phyloP scores from a whole-genome alignment of 352 stramenopile genomes.

The Phytophthora kernoviae region DNA sequence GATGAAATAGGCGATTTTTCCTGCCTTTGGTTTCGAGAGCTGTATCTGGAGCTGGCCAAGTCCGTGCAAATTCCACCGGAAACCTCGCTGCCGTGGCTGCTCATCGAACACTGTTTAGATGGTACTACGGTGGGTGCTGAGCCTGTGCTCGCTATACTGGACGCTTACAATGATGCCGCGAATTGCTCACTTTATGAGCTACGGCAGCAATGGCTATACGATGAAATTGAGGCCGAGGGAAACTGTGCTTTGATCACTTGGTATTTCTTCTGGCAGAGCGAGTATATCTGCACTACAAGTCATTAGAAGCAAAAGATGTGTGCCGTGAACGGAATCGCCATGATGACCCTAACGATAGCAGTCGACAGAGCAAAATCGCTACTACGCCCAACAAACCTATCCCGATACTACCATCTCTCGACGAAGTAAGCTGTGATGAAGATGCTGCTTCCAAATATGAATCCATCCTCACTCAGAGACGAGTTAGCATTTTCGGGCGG shows the following conservation, averaged over 20 bases:
- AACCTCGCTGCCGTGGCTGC: constrained; percentile 81
- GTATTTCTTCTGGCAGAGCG: constrained; percentile 68
- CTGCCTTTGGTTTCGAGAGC: constrained; percentile 82
- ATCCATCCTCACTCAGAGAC: constrained; percentile 31
- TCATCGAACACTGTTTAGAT: constrained; percentile 66
- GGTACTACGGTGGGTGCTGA: constrained; percentile 23
- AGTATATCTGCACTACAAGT: constrained; percentile 71
- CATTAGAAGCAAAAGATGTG: constrained; percentile 20
- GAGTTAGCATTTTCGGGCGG: constrained; percentile 66
- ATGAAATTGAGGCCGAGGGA: constrained; percentile 87
- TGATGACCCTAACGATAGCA: background rate
- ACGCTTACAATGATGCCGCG: constrained; percentile 88
- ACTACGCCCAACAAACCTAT: constrained; percentile 3
- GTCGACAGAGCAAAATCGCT: constrained; percentile 3
- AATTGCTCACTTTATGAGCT: constrained; percentile 51
- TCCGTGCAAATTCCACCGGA: constrained; percentile 84
- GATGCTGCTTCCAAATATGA: constrained; percentile 35
- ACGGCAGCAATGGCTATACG: constrained; percentile 72
- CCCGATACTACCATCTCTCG: background rate
- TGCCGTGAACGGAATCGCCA: constrained; percentile 7
- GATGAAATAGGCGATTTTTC: constrained; percentile 64
- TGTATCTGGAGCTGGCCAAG: constrained; percentile 74
- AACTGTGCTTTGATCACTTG: constrained; percentile 81
- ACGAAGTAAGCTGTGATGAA: constrained; percentile 1
- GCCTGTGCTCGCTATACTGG: constrained; percentile 62